Evolutionary conservation across 305 asterid species (phyloP), one percentile per base, ranked within the genome.

Genomic region (Andrographis paniculata): DNA sequence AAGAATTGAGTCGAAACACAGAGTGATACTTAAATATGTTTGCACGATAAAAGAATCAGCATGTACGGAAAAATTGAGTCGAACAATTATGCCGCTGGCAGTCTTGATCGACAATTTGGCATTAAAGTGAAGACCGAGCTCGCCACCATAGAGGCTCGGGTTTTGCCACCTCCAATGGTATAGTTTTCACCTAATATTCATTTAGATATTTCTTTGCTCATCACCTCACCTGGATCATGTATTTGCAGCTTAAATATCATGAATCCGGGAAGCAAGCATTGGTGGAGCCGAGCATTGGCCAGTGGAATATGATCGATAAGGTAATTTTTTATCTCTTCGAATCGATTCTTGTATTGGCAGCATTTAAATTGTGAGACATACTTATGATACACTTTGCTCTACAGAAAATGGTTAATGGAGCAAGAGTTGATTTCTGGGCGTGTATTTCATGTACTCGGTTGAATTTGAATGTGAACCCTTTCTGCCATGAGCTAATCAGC

Each of bases 301-400:
- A 74, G 4, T 89, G 98, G 98, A 86, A 82, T 42, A 85, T 89
- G 96, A 86, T 78, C 0, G 60, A 80, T 15, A 76, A 69, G 94
- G 98, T 89, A n/a, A n/a, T n/a, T n/a, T n/a, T n/a, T n/a, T n/a
- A n/a, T n/a, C n/a, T n/a, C n/a, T n/a, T n/a, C n/a, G n/a, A n/a
- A n/a, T n/a, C n/a, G n/a, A n/a, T n/a, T n/a, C n/a, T n/a, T n/a
- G n/a, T n/a, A n/a, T n/a, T n/a, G n/a, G n/a, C n/a, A n/a, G n/a
- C n/a, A n/a, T n/a, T n/a, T n/a, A n/a, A n/a, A n/a, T n/a, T n/a
- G n/a, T n/a, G n/a, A n/a, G n/a, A n/a, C n/a, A n/a, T n/a, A n/a
- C 4, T 24, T 24, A 8, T 4, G 8, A 24, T 24, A 3, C 4
- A 4, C 8, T 40, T 60, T 53, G 23, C 53, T 65, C 17, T 49